Percentiles rank a stretch among this genome's conserved stretches.
phyloP scores from a whole-genome alignment of 225 moss, liverwort and hornwort genomes.

The Neckera pumila region DNA sequence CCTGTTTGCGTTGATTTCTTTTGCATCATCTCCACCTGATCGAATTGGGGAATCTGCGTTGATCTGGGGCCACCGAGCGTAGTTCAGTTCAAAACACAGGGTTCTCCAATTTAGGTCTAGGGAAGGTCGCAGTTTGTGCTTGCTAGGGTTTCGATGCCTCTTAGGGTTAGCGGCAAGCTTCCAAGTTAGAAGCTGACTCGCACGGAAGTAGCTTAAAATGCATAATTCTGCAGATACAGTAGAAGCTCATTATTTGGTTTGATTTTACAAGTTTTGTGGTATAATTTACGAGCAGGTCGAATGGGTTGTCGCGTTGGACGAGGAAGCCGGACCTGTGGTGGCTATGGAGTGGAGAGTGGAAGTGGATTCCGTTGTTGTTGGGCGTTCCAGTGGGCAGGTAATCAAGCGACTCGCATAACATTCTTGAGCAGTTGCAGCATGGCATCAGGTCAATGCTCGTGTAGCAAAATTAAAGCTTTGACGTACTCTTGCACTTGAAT shows the following conservation, averaged over 20 bases:
- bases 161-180: background rate
- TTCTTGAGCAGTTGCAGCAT: background rate
- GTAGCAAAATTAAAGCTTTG: background rate
- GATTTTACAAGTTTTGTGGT: background rate
- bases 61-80: background rate
- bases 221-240: background rate
- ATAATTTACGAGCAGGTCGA: constrained; percentile 23
- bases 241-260: background rate
- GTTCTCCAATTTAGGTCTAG: background rate
- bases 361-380: constrained; percentile 51
- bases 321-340: constrained; percentile 45
- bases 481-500: background rate
- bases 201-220: background rate
- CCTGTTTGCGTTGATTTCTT: background rate
- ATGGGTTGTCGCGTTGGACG: constrained; percentile 41
- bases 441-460: background rate
- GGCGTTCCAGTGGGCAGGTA: constrained; percentile 49
- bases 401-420: background rate
- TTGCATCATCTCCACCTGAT: background rate
- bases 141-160: background rate
- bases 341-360: constrained; percentile 62
- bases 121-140: background rate
- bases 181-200: background rate
- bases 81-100: background rate
- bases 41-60: background rate